phyloP scores from a whole-genome alignment of 1,139 yeast species.

The Geotrichum europaeum region DNA sequence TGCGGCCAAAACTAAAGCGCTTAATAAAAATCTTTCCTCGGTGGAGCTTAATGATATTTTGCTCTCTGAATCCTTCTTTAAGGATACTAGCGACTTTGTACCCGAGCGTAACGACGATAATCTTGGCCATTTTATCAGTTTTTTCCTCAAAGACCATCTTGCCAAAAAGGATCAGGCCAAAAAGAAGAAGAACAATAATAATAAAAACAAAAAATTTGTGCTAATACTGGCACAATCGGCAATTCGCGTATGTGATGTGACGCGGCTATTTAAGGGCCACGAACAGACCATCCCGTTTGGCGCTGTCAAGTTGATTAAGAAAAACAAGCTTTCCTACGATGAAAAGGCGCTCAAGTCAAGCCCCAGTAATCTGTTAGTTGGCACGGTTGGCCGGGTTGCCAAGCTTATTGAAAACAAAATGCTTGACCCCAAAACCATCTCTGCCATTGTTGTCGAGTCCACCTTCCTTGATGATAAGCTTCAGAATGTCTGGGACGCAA shows the following conservation, averaged over 20 bases:
- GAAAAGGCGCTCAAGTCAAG: slow-evolving; percentile 46
- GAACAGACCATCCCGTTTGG: slow-evolving; percentile 38
- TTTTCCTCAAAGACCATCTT: not conserved
- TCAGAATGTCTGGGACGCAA: slow-evolving; percentile 56
- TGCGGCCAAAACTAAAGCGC: slow-evolving; percentile 46
- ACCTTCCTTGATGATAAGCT: slow-evolving; percentile 58
- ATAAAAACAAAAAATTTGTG: slow-evolving; percentile 37
- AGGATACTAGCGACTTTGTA: slow-evolving; percentile 47
- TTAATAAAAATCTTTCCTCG: slow-evolving; percentile 52
- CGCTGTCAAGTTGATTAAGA: slow-evolving; percentile 59
- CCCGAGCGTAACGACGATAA: slow-evolving; percentile 46
- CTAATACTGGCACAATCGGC: slow-evolving; percentile 66
- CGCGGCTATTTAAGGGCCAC: slow-evolving; percentile 38
- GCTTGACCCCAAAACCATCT: slow-evolving; percentile 34
- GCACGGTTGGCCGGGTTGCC: slow-evolving; percentile 57
- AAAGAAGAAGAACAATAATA: slow-evolving; percentile 9
- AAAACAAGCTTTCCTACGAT: slow-evolving; percentile 59
- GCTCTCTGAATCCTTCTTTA: slow-evolving; percentile 44
- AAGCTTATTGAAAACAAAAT: slow-evolving; percentile 43
- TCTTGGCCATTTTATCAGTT: slow-evolving; percentile 25
- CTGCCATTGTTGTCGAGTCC: slow-evolving; percentile 52
- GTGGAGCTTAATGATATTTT: slow-evolving; percentile 58
- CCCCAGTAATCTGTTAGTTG: slow-evolving; percentile 52
- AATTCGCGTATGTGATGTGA: slow-evolving; percentile 65
- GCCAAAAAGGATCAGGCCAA: not conserved